Base-by-base conservation (phyloP, 2,329 filamentous ascomycete species). In the Coniochaeta prunicola region DNA sequence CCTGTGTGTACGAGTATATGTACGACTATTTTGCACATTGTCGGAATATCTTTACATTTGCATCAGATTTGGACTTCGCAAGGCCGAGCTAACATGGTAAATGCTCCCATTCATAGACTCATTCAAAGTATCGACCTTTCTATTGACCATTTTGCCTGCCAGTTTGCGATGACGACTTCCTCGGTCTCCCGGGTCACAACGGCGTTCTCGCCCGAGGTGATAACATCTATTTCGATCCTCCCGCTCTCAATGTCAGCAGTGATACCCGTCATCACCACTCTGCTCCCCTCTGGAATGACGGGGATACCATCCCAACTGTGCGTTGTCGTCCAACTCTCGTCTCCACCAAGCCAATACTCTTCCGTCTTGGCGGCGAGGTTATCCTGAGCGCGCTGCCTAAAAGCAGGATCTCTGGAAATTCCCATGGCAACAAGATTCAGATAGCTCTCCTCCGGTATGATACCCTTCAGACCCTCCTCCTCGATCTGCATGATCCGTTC, bases 401-500 rank as follows among this genome's bases (percentile, higher is more conserved):
- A 45, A 13, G 2, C 19, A 10, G 3, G 24, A 26, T 45, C 40
- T 2, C 17, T 26, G 7, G 40, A 45, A 10, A 45, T 21, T 10
- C 26, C 19, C 19, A 45, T 3, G 10, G 19, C 21, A 26, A 45
- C 21, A 19, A 40, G 45, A 38, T 24, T 4, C 21, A 45, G 30
- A 60, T 58, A 31, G 17, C 26, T 30, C 33, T 42, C 17, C 2
- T 45, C 40, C 38, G 60, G 26, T 26, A 59, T 57, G 28, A 61
- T 55, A 3, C 31, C 31, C 31, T 48, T 55, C 24, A 63, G 15
- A 7, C 60, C 58, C 24, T 58, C 61, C 58, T 67, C 66, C 57
- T 66, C 50, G 36, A 61, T 40, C 30, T 58, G 10, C 19, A 66
- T 55, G 0, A 63, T 38, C n/a, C 45, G 58, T 30, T 63, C 62